These are phyloP conservation scores for Schizochytrium sp. DNA, from an alignment of 108 stramenopile species.

Conservation along the genomic window DNA sequence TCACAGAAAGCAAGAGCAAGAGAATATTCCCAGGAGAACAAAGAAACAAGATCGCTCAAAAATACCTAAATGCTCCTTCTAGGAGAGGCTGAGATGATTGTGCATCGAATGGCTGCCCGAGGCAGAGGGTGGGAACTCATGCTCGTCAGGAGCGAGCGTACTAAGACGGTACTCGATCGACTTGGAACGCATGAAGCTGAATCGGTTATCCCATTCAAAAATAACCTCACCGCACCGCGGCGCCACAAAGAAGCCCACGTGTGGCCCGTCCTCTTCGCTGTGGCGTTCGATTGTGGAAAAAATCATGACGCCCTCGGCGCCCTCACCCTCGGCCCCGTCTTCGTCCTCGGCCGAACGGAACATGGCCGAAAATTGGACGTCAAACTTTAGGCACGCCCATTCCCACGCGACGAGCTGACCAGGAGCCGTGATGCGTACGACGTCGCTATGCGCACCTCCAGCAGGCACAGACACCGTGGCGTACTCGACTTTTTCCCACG, in stretches of 20 bases:
- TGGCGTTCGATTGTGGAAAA: neutral
- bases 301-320: neutral
- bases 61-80: neutral
- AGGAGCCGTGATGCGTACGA: neutral
- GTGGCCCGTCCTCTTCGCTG: neutral
- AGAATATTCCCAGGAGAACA: too few relatives aligned
- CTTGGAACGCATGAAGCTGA: constrained; percentile 10
- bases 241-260: neutral
- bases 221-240: neutral
- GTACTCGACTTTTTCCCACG: neutral
- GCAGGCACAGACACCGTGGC: neutral
- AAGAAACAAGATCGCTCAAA: too few relatives aligned
- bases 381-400: neutral
- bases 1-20: too few relatives aligned
- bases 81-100: neutral
- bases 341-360: neutral
- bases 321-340: neutral
- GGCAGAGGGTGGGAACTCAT: neutral
- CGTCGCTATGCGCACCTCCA: neutral
- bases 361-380: neutral
- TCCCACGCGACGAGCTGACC: constrained; percentile 9
- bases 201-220: constrained; percentile 10
- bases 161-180: neutral
- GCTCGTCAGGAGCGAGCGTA: neutral
- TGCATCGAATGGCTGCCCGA: neutral